Base-by-base conservation (phyloP, 129 eudicot species). In the Dittrichia graveolens region DNA sequence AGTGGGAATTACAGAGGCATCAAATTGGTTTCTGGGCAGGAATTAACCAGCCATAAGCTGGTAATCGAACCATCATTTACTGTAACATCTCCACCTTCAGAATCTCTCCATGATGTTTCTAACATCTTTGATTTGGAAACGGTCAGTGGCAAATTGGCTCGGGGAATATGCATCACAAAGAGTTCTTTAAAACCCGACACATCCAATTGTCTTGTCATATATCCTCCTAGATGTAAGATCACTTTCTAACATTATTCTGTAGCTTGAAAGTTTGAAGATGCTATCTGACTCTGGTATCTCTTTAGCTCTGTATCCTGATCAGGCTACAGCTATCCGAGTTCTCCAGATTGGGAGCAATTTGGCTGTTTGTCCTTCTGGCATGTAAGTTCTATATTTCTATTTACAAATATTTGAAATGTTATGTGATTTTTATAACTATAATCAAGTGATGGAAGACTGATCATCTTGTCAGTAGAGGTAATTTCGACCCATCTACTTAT, bases 171-270 rank as follows among this genome's bases (percentile, higher is more conserved):
- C 92, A 90, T 94, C 49, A 58, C 93, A 65, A 85, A 80, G 6
- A 78, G 71, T 54, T 72, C 96, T 7, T 42, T 94, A 67, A 88
- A 88, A 68, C 80, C 86, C 12, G 85, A 88, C 65, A 82, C 72
- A 53, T 83, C 93, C 44, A 90, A 75, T 70, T 88, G 90, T 80
- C 71, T 94, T 79, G 91, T 88, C 70, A 85, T 90, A 61, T 86
- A 60, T 72, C 99, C 99, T 80, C 99, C 99, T 53, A 82, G 77
- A 88, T 88, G 99, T 94, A 80, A 82, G 93, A 73, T 75, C 58
- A 45, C 46, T 18, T 71, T n/a, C 50, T 57, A 9, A 4, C 11
- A 15, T 16, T 44, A 14, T 44, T 73, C 2, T 38, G 48, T 43
- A 13, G 9, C 47, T 63, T 61, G 10, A 24, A 41, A 67, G 5